Conservation (phyloP, 192 early-diverging fungal genomes). For the Umbelopsis vinacea region DNA sequence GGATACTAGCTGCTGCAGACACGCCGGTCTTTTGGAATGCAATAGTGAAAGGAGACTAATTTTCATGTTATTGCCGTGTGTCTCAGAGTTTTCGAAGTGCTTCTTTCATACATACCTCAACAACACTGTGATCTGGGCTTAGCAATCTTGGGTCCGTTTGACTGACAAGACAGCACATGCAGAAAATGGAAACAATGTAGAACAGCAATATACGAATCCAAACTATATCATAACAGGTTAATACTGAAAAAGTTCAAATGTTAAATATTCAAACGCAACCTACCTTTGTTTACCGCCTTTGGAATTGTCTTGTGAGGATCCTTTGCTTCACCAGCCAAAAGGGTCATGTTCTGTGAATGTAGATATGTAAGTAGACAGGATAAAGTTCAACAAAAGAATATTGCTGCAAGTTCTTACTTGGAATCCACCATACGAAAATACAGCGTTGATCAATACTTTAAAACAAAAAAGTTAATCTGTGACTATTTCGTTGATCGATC, state of each 20-base stretch:
- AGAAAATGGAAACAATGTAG: constrained; percentile 77
- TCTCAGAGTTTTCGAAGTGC: background rate
- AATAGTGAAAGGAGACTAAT: constrained; percentile 67
- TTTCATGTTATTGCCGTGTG: background rate
- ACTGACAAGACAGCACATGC: constrained; percentile 54
- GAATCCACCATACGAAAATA: constrained; percentile 19
- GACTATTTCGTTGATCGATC: no score
- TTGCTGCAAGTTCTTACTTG: background rate
- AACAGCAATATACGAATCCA: constrained; percentile 86
- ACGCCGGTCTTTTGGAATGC: constrained; percentile 65
- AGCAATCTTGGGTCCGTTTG: constrained; percentile 13
- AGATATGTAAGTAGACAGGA: background rate
- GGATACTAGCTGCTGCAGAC: constrained; percentile 58
- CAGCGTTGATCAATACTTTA: constrained; percentile 8
- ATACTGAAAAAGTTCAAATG: background rate
- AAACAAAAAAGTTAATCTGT: background rate
- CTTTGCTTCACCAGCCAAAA: constrained; percentile 74
- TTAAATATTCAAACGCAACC: background rate
- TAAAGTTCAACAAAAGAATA: background rate
- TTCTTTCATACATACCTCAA: constrained; percentile 34
- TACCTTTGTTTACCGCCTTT: constrained; percentile 52
- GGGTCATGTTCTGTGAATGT: constrained; percentile 9
- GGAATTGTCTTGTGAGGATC: constrained; percentile 79
- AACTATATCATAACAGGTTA: constrained; percentile 42
- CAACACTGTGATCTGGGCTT: constrained; percentile 13